Conservation (phyloP, 1,284 basidiomycete species). For the Ganoderma sinense region DNA sequence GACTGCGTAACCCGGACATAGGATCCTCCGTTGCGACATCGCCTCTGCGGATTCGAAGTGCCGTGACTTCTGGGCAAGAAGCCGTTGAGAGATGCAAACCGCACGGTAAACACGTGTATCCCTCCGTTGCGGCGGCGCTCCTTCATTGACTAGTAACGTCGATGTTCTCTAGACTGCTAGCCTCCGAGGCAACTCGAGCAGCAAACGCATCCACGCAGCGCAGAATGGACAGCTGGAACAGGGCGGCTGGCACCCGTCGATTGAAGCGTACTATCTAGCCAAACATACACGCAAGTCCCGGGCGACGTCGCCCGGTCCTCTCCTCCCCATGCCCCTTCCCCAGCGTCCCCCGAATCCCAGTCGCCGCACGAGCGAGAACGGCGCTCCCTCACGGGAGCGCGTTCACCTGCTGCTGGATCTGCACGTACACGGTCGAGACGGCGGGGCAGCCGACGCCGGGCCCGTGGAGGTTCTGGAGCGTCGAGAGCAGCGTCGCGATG, state of each 20-base stretch:
- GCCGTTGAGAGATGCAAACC: background rate
- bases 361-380: no score
- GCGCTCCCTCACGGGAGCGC: conserved; percentile 25
- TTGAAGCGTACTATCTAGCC: conserved; percentile 27
- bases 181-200: background rate
- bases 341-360: background rate
- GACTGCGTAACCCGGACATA: background rate
- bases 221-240: conserved; percentile 28
- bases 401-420: conserved; percentile 41
- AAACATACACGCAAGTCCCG: conserved; percentile 9
- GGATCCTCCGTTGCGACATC: background rate
- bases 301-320: background rate
- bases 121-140: background rate
- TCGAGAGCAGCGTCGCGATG: conserved; percentile 37
- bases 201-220: background rate
- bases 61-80: background rate
- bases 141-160: background rate
- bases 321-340: background rate
- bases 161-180: background rate
- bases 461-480: conserved; percentile 44
- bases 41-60: background rate
- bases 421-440: conserved; percentile 37
- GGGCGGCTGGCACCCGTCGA: conserved; percentile 32
- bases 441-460: conserved; percentile 43
- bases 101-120: background rate